A percentile compares a stretch with the other conserved stretches of the same genome.
phyloP scores from a whole-genome alignment of 73 alveolate genomes.

The Tetrahymena malaccensis region DNA sequence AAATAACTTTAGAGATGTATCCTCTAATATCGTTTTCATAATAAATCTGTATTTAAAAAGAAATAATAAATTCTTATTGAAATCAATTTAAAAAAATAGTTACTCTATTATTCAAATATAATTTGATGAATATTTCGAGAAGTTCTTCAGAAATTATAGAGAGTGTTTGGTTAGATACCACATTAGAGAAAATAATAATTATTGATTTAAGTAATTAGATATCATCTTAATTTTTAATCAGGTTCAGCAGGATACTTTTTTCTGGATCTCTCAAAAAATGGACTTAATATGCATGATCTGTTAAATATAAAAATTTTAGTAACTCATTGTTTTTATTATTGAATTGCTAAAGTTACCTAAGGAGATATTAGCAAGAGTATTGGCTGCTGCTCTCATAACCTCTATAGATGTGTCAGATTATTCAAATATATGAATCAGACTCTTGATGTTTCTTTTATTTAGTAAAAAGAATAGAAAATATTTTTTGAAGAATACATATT shows the following conservation, averaged over 20 bases:
- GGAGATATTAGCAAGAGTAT: slow-evolving; percentile 34
- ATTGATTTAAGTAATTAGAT: slow-evolving; percentile 18
- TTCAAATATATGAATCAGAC: slow-evolving; percentile 29
- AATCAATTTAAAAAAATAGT: neutral
- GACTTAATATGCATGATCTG: slow-evolving; percentile 19
- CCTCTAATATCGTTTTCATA: slow-evolving; percentile 28
- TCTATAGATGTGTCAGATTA: slow-evolving; percentile 17
- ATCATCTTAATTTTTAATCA: slow-evolving; percentile 2
- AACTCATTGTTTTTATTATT: neutral
- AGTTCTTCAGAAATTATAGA: neutral
- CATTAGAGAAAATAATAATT: slow-evolving; percentile 23
- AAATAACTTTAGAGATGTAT: slow-evolving; percentile 18
- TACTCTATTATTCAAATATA: slow-evolving; percentile 7
- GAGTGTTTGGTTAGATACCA: neutral
- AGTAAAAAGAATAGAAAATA: neutral
- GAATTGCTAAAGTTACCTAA: neutral
- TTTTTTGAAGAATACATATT: neutral
- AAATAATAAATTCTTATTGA: no score
- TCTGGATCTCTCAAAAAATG: slow-evolving; percentile 34
- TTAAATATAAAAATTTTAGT: neutral
- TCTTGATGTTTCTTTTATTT: slow-evolving; percentile 17
- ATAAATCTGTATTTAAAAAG: neutral
- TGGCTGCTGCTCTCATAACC: slow-evolving; percentile 44
- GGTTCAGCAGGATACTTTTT: slow-evolving; percentile 18
- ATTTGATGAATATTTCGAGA: neutral